Evolutionary conservation across 371 early-diverging fungal genomes (phyloP).

Genomic region (Haplosporangium sp.): DNA sequence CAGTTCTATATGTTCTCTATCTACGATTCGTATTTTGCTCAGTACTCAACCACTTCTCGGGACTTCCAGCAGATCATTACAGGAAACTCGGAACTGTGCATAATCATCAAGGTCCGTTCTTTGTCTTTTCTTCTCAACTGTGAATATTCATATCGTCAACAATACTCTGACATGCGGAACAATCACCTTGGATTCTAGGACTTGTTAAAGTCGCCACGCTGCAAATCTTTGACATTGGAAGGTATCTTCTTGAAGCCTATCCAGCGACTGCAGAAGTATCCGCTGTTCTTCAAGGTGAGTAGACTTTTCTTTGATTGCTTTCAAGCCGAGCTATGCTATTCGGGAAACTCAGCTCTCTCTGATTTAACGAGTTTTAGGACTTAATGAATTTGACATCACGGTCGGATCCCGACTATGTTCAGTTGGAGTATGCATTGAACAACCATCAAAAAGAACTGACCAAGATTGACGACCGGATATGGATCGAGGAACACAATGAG

Average conservation of each 20-base stretch:
- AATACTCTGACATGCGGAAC: neutral
- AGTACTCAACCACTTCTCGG: conserved; percentile 38
- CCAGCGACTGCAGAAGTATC: conserved; percentile 51
- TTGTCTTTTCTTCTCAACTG: neutral
- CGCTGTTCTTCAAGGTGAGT: conserved; percentile 50
- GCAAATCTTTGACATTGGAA: conserved; percentile 44
- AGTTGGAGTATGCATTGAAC: conserved; percentile 26
- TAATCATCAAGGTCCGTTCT: conserved; percentile 27
- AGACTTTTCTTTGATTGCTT: neutral
- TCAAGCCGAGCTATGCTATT: too few relatives aligned
- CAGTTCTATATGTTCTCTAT: conserved; percentile 54
- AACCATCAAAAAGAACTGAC: conserved; percentile 42
- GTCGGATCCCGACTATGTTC: conserved; percentile 30
- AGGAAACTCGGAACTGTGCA: conserved; percentile 37
- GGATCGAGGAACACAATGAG: conserved; percentile 52
- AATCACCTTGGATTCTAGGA: conserved; percentile 10
- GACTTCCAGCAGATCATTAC: conserved; percentile 36
- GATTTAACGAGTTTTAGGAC: conserved; percentile 18
- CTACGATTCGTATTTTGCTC: conserved; percentile 53
- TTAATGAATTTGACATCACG: conserved; percentile 35
- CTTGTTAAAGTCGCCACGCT: conserved; percentile 33
- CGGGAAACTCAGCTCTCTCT: too few relatives aligned
- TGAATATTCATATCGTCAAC: neutral
- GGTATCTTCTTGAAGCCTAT: conserved; percentile 52
- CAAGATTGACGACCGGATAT: conserved; percentile 54